Evolutionary conservation across 768 basidiomycete genomes (phyloP), one percentile per base, ranked within the genome.

Genomic region (Kwoniella europaea): DNA sequence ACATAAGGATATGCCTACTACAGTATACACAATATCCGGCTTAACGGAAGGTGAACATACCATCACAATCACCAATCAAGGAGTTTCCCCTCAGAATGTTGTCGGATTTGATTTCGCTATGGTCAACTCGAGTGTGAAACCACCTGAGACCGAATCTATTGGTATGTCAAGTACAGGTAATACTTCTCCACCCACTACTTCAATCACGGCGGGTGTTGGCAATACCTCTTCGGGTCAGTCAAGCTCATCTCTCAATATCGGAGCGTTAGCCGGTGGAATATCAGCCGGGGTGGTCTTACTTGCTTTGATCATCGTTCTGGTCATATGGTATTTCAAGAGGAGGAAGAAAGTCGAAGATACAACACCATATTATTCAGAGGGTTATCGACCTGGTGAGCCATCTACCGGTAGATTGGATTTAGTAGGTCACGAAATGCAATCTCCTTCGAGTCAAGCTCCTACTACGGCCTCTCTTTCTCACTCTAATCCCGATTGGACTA

Each of bases 211-310:
- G 12, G 35, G 27, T 15, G 43, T 16, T 24, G 46, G 46, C 22
- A 50, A 4, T 4, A 24, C 20, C 46, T 46, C 44, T 10, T 63
- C 62, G 35, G 62, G 16, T 15, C 43, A 42, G 41, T 50, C 44
- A 4, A 27, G 46, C 5, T 66, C 72, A 24, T 55, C 52, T 15
- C 24, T 57, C 13, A 58, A 67, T 52, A 53, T 67, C 2, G 76
- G 73, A 9, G 74, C 78, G 3, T 79, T 82, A 53, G 76, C 68
- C 3, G 76, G 76, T 20, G 78, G 78, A 35, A 76, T 78, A 13
- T 68, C 72, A 20, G 77, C 74, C 3, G 75, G 75, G 6, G 61
- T 80, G 0, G 70, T 74, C 20, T 79, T 68, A 4, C 60, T 82
- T 10, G 74, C 69, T 27, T 29, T 81, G 15, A 44, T 81, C 15